Base-by-base conservation (phyloP, 164 flowering plant species). In the Vitis amurensis region DNA sequence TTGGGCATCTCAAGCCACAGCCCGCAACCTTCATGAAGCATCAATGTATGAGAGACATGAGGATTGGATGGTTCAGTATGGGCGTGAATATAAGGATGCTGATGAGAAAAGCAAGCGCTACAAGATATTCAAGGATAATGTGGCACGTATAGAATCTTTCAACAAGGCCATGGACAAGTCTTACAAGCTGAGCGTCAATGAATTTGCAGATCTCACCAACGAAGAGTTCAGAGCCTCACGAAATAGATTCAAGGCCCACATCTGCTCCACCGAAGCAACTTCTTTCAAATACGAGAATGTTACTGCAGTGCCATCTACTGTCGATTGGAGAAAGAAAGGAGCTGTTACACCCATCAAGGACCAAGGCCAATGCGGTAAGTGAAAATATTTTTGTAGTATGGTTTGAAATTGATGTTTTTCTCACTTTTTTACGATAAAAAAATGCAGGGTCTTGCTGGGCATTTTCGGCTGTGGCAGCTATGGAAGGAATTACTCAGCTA, bases 361-460 rank as follows among this genome's bases (percentile, higher is more conserved):
- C 59, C 83, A 80, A 72, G 81, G 78, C 12, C 1, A 30, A 11
- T 80, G 83, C 53, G 83, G 83, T 80, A 31, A 71, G 74, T 37
- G 61, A 47, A 49, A 2, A 59, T 50, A 31, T 3, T 31, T 31
- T 51, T 52, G 5, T 6, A 7, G n/a, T 8, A 12, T 56, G 23
- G 44, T 58, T 51, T 9, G 6, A 68, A 8, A 11, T 31, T 31
- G 6, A 31, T 57, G 10, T 29, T 50, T 29, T 9, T 15, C 27
- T 30, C 29, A 48, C 44, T 31, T 0, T 31, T 3, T 31, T 31
- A 31, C 0, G 44, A 31, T 31, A 31, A 31, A 31, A 37, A 66
- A 55, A 14, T 48, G 55, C 37, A 81, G 84, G 84, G 49, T 63
- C 55, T 62, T 81, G 84, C 48, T 81, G 84, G 84, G 81, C 84